These are phyloP conservation scores for Nitzschia sp. DNA, from an alignment of 108 stramenopile species.

Conservation along the genomic window DNA sequence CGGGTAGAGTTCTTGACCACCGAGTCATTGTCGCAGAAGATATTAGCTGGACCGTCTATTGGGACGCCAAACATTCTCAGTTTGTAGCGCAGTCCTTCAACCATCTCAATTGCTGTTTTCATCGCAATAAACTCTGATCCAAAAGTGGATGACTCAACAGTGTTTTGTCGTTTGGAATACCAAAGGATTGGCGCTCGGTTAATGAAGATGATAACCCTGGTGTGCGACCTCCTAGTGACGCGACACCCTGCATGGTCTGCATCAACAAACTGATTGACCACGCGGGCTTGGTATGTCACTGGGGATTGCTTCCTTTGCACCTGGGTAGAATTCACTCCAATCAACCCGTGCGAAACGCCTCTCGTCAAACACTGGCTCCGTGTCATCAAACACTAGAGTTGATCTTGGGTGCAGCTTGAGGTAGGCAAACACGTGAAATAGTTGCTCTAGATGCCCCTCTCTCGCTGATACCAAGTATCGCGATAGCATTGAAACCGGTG, in stretches of 20 bases:
- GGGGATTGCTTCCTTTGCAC: conserved; percentile 31
- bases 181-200: conserved; percentile 54
- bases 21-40: conserved; percentile 48
- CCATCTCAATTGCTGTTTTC: conserved; percentile 26
- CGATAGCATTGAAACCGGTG: conserved; percentile 38
- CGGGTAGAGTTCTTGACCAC: conserved; percentile 39
- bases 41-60: conserved; percentile 35
- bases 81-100: conserved; percentile 43
- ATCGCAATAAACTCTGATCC: conserved; percentile 55
- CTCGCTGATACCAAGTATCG: conserved; percentile 23
- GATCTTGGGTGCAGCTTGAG: conserved; percentile 23
- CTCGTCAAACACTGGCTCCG: neutral
- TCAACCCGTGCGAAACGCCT: neutral
- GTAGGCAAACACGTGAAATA: conserved; percentile 42
- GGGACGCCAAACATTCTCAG: conserved; percentile 57
- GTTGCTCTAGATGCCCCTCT: conserved; percentile 42
- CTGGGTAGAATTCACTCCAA: conserved; percentile 27
- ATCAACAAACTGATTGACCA: conserved; percentile 49
- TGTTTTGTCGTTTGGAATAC: conserved; percentile 55
- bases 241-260: conserved; percentile 54
- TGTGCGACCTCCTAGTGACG: conserved; percentile 51
- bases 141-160: conserved; percentile 61
- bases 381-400: conserved; percentile 29
- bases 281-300: conserved; percentile 31
- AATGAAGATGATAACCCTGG: conserved; percentile 56